phyloP scores from a whole-genome alignment of 2,329 filamentous ascomycete genomes.

The Talaromyces marneffei region DNA sequence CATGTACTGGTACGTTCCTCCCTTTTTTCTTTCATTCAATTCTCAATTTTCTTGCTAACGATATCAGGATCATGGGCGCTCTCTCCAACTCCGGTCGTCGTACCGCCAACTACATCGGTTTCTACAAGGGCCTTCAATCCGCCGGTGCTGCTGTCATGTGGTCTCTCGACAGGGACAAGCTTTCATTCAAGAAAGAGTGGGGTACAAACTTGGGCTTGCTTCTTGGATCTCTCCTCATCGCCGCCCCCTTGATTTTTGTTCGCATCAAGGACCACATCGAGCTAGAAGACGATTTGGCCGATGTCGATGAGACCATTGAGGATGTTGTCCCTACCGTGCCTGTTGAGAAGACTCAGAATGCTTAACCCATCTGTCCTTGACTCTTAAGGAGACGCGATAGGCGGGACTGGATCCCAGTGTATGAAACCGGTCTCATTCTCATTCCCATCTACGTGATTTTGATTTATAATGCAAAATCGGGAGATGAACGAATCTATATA shows the following conservation, averaged over 20 bases:
- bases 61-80: constrained; percentile 67
- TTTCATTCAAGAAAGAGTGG: constrained; percentile 62
- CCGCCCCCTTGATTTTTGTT: constrained; percentile 67
- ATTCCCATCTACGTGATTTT: not conserved
- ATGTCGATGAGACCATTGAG: constrained; percentile 70
- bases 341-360: not conserved
- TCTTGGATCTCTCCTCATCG: constrained; percentile 59
- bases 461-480: not conserved
- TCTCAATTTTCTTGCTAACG: not conserved
- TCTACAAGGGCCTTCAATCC: constrained; percentile 77
- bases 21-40: not conserved
- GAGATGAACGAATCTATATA: not conserved
- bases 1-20: constrained; percentile 61
- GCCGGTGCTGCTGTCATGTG: constrained; percentile 65
- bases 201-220: constrained; percentile 61
- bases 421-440: not conserved
- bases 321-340: constrained; percentile 51
- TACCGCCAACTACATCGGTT: constrained; percentile 76
- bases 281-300: constrained; percentile 72
- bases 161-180: constrained; percentile 26
- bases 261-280: constrained; percentile 70
- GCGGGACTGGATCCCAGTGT: not conserved
- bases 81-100: constrained; percentile 82
- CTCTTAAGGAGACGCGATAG: not conserved
- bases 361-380: not conserved